Evolutionary conservation across 1,284 basidiomycete genomes (phyloP), one percentile per base, ranked within the genome.

Genomic region (Athelia psychrophila): DNA sequence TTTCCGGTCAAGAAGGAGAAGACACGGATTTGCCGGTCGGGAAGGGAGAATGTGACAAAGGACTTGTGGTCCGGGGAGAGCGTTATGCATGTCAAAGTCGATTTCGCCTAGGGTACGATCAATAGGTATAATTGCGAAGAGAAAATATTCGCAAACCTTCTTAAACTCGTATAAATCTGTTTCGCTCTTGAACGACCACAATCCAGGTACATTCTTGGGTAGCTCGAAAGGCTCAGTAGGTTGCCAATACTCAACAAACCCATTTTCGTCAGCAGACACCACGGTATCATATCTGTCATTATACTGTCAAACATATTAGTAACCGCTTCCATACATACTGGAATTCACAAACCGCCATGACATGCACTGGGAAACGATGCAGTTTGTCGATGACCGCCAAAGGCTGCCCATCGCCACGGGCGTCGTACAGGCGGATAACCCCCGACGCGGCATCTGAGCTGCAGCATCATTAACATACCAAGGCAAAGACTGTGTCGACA

Each of bases 81-180:
- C 3, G 91, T 92, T 51, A 99, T 80, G 53, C 92, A 93, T 2
- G 94, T 92, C 1, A 96, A 94, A 12, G 84, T 86, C 3, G 93
- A 91, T 76, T 94, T 96, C 36, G 91, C 85, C 94, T 96, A 62
- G 1, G 27, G 3, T 44, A 48, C 20, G 25, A 18, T 44, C 8
- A 32, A 27, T 33, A 25, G 27, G 2, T 10, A 44, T 24, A 22
- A 8, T 47, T 15, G 33, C 40, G 27, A 18, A 10, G 24, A 16
- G 25, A 3, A 25, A 40, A 52, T 20, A n/a, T 23, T 2, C 3
- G 52, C 72, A 15, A 51, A 90, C 93, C 81, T 98, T 99, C 75
- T 98, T 98, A 74, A 99, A 99, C 58, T 98, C 95, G 69, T 98
- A 99, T 27, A 99, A 71, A 64, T 98, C 95, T 0, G 97, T 99